A percentile compares a stretch with the other conserved stretches of the same genome.
Conservation (phyloP, 176 grass and related monocot species). For the Zoysia japonica region DNA sequence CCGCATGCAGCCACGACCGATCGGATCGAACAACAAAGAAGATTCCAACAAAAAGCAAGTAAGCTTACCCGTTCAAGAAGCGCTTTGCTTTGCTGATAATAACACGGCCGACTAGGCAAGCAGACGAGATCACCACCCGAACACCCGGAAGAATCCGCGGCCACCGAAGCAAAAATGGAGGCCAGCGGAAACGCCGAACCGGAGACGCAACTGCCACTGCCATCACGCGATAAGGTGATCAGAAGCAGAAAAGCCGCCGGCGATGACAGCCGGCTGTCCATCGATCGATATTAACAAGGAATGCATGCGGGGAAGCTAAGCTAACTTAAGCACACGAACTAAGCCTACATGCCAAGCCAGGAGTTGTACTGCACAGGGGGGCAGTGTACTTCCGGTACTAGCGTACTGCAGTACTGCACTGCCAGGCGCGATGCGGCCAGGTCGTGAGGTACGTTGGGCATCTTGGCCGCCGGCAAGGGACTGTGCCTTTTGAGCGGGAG, state of each 20-base stretch:
- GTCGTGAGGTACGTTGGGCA: too few species aligned
- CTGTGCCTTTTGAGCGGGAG: not conserved
- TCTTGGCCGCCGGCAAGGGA: too few species aligned
- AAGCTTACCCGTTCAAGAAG: not conserved
- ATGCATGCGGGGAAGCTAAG: not conserved
- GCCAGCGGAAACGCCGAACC: not conserved
- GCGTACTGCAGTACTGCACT: too few species aligned
- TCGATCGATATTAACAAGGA: too few species aligned
- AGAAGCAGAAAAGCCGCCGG: too few species aligned
- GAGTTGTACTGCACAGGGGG: constrained; percentile 12
- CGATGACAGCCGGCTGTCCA: too few species aligned
- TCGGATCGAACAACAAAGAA: not conserved
- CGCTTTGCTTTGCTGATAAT: too few species aligned
- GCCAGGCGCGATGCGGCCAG: too few species aligned
- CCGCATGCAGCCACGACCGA: not conserved
- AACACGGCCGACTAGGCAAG: not conserved
- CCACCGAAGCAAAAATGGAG: not conserved
- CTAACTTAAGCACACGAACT: not conserved
- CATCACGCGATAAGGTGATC: too few species aligned
- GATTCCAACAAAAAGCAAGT: not conserved
- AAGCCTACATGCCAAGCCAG: not conserved
- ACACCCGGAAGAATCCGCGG: not conserved
- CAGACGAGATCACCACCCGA: too few species aligned
- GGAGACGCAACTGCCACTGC: not conserved
- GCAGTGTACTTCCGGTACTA: too few species aligned